Evolutionary conservation across 805 yeast genomes (phyloP), one percentile per base, ranked within the genome.

Genomic region (Kodamaea restingae): DNA sequence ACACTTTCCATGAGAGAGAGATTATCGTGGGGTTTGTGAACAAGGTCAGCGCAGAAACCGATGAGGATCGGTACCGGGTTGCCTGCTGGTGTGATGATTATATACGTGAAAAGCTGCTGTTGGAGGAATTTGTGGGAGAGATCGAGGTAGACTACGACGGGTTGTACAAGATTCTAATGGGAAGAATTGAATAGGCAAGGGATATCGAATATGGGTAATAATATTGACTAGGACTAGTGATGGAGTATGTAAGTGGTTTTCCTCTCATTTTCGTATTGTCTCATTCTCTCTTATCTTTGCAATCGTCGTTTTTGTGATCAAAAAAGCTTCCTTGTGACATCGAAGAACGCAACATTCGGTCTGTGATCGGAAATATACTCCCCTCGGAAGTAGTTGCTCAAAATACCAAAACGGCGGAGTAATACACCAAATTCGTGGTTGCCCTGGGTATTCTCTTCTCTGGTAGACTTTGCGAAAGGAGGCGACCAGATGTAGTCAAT

Each of bases 401-500:
- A 52, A 11, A 72, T 67, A 3, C 63, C 74, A 50, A 60, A 69
- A 17, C 52, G 49, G 31, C 54, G 65, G 38, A 70, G 58, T 11
- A 50, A 51, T 24, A 63, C 58, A 5, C 53, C 52, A 42, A 58
- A 56, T 21, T 8, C 20, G 12, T 30, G 21, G 4, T 15, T 9
- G n/a, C 17, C 21, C 11, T 37, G 24, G n/a, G n/a, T n/a, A 14
- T 14, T 21, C 3, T 33, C 24, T 8, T 8, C 26, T 15, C 28
- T 10, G 11, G 22, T 24, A n/a, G 34, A 9, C 3, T 21, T 35
- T 9, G 44, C 40, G 15, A 26, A 27, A 12, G 38, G 38, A 5
- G 69, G 65, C 2, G 67, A 57, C 74, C 75, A 73, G 21, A 73
- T 63, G 42, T 70, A 71, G 47, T 73, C 78, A 34, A 73, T 73